These are phyloP conservation scores for Saccharomyces hybrid DNA, from an alignment of 1,139 yeast species.

Conservation along the genomic window DNA sequence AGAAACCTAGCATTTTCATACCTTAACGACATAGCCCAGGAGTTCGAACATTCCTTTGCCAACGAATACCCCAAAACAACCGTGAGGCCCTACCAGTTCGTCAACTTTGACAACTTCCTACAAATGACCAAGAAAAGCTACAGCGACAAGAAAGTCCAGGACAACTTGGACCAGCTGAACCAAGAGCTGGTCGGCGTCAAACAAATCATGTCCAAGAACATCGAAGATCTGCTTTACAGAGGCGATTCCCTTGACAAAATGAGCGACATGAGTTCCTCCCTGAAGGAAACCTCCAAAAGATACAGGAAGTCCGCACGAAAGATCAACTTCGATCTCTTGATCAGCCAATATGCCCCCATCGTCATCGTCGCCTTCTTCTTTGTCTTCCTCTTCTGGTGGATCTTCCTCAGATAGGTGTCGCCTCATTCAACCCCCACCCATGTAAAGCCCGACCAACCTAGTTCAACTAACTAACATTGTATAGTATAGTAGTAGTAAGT, in stretches of 20 bases:
- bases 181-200: conserved; percentile 88
- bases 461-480: neutral
- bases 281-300: conserved; percentile 77
- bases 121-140: conserved; percentile 82
- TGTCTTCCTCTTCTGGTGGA: conserved; percentile 77
- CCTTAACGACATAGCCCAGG: conserved; percentile 71
- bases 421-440: neutral
- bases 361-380: conserved; percentile 64
- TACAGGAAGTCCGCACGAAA: conserved; percentile 85
- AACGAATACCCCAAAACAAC: conserved; percentile 54
- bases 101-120: conserved; percentile 75
- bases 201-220: conserved; percentile 90
- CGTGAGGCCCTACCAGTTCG: conserved; percentile 83
- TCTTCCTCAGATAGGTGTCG: conserved; percentile 43
- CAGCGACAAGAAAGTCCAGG: conserved; percentile 85
- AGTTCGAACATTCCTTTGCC: conserved; percentile 75
- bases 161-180: conserved; percentile 77
- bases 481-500: neutral
- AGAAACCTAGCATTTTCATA: conserved; percentile 84
- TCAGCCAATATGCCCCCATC: conserved; percentile 84
- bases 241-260: conserved; percentile 91
- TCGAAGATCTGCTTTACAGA: conserved; percentile 85
- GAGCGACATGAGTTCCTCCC: conserved; percentile 77
- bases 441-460: neutral
- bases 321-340: conserved; percentile 80